Evolutionary conservation across 2,329 filamentous ascomycete genomes (phyloP).

Genomic region (Rhinocladiella mackenziei): DNA sequence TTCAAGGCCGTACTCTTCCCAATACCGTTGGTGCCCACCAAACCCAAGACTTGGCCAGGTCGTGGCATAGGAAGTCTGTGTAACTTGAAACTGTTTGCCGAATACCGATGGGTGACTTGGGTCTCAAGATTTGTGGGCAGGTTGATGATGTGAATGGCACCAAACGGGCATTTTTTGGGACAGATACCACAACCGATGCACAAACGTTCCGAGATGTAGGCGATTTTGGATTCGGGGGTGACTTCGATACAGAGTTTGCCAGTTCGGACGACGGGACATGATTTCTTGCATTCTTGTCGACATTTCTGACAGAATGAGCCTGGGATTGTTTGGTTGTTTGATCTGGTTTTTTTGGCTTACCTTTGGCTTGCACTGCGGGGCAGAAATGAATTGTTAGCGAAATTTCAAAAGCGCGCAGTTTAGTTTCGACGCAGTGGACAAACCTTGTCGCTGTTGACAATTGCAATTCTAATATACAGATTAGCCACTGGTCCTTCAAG

Average conservation of each 20-base stretch:
- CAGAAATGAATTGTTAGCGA: slow-evolving; percentile 38
- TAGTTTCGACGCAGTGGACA: slow-evolving; percentile 38
- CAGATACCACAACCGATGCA: slow-evolving; percentile 99
- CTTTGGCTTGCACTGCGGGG: slow-evolving; percentile 76
- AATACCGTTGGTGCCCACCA: slow-evolving; percentile 99
- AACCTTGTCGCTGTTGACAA: slow-evolving; percentile 93
- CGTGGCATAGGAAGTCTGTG: slow-evolving; percentile 94
- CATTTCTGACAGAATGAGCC: slow-evolving; percentile 95
- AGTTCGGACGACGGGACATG: slow-evolving; percentile 92
- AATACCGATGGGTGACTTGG: slow-evolving; percentile 97
- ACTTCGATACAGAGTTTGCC: slow-evolving; percentile 99
- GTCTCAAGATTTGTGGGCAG: slow-evolving; percentile 98
- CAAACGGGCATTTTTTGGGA: slow-evolving; percentile 98
- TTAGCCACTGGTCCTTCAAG: slow-evolving; percentile 4
- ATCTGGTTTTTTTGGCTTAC: slow-evolving; percentile 43
- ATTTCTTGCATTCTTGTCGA: slow-evolving; percentile 98
- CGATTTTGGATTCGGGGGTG: slow-evolving; percentile 78
- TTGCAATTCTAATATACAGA: slow-evolving; percentile 71
- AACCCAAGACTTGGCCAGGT: slow-evolving; percentile 88
- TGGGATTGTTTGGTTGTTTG: slow-evolving; percentile 2
- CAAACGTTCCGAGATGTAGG: slow-evolving; percentile 93
- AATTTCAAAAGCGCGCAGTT: slow-evolving; percentile 23
- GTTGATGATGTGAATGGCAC: slow-evolving; percentile 99
- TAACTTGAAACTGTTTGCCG: slow-evolving; percentile 99
- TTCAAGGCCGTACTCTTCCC: slow-evolving; percentile 99